phyloP scores from a whole-genome alignment of 495 filamentous ascomycete species.

The Talaromyces wortmannii region DNA sequence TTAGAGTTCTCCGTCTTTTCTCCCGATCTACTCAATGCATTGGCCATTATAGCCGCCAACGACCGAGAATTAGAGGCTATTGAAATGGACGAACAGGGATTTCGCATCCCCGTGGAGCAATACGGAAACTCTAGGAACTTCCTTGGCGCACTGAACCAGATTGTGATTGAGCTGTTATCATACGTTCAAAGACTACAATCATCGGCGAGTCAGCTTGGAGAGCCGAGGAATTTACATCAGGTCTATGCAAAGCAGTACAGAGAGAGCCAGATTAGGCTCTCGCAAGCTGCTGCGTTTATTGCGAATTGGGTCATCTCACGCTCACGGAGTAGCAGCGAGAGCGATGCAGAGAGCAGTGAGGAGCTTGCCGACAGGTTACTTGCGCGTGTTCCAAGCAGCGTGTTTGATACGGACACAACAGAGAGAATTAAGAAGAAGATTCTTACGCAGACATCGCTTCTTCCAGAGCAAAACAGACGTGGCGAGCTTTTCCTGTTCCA shows the following conservation, averaged over 20 bases:
- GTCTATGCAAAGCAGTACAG: slow-evolving; percentile 35
- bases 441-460: slow-evolving; percentile 28
- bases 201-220: slow-evolving; percentile 15
- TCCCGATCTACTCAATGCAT: slow-evolving; percentile 33
- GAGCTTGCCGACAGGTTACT: slow-evolving; percentile 22
- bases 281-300: slow-evolving; percentile 33
- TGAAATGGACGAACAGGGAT: slow-evolving; percentile 22
- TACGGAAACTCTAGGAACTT: slow-evolving; percentile 32
- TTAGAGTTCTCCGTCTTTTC: slow-evolving; percentile 42
- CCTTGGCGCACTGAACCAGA: slow-evolving; percentile 32
- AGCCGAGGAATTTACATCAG: slow-evolving; percentile 32
- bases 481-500: slow-evolving; percentile 30
- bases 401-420: slow-evolving; percentile 21
- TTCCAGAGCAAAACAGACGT: slow-evolving; percentile 13
- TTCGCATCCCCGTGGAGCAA: slow-evolving; percentile 18
- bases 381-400: slow-evolving; percentile 20
- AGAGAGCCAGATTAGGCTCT: slow-evolving; percentile 31
- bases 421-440: slow-evolving; percentile 27
- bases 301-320: slow-evolving; percentile 31
- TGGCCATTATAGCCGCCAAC: slow-evolving; percentile 35
- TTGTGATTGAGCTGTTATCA: slow-evolving; percentile 36
- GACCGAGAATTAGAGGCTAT: slow-evolving; percentile 30
- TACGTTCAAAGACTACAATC: slow-evolving; percentile 27
- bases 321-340: slow-evolving; percentile 18
- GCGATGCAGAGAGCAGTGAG: slow-evolving; percentile 28